Conservation (phyloP, 2,329 filamentous ascomycete species). For the Pyricularia pennisetigena region DNA sequence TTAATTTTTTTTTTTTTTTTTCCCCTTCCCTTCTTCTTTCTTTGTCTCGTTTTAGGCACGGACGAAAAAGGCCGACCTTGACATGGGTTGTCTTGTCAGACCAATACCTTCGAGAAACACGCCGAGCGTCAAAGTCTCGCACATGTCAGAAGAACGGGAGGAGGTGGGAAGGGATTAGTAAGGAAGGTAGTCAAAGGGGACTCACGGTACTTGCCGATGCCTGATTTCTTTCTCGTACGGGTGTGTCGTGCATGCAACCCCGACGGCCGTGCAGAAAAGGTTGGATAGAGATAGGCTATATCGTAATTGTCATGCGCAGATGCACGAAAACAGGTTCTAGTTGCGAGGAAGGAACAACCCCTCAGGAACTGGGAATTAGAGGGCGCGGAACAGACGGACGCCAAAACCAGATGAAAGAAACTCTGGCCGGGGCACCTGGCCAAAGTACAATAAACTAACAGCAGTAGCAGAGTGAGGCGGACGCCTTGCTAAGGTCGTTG, state of each 20-base stretch:
- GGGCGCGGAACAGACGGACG: neutral
- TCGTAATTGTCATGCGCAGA: neutral
- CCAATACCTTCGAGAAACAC: neutral
- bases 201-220: neutral
- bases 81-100: neutral
- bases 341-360: neutral
- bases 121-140: neutral
- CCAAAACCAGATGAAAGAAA: neutral
- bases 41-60: neutral
- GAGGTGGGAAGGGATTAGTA: neutral
- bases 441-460: neutral
- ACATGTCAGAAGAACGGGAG: neutral
- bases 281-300: neutral
- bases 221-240: neutral
- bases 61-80: constrained; percentile 1
- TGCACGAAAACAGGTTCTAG: neutral
- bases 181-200: neutral
- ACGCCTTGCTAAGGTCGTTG: neutral
- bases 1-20: neutral
- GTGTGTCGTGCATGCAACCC: neutral
- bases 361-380: neutral
- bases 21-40: neutral
- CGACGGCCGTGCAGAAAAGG: neutral
- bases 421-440: neutral
- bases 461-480: neutral